Conservation (phyloP, 768 basidiomycete species). For the Lactifluus hygrophoroides region DNA sequence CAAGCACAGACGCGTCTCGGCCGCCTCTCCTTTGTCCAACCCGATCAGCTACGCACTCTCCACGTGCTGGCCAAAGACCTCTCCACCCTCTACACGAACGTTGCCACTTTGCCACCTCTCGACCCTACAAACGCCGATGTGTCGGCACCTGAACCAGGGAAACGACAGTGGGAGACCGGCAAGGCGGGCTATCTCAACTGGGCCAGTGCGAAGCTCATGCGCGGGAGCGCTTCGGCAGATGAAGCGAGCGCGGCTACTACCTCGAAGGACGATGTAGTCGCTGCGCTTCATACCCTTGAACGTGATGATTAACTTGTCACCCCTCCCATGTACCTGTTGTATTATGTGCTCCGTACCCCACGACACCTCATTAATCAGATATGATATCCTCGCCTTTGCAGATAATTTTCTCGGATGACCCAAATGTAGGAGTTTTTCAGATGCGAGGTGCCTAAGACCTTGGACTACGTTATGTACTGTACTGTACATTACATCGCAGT, state of each 20-base stretch:
- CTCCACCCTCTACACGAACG: slow-evolving; percentile 36
- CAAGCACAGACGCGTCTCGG: slow-evolving; percentile 39
- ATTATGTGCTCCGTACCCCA: neutral
- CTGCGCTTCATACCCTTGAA: neutral
- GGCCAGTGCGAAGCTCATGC: slow-evolving; percentile 53
- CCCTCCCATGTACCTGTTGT: neutral
- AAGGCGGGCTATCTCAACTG: slow-evolving; percentile 70
- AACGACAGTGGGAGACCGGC: slow-evolving; percentile 71
- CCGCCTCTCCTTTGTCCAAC: slow-evolving; percentile 37
- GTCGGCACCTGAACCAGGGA: slow-evolving; percentile 45
- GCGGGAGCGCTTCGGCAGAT: neutral
- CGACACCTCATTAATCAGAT: neutral
- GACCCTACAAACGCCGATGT: slow-evolving; percentile 18
- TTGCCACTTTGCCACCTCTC: slow-evolving; percentile 39
- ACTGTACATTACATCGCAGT: neutral
- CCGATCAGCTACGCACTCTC: slow-evolving; percentile 35
- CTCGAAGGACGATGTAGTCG: neutral
- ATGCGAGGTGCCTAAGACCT: no score
- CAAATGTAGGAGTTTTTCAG: no score
- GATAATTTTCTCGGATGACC: neutral
- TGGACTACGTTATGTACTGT: neutral
- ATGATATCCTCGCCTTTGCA: neutral
- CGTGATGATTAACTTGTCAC: neutral
- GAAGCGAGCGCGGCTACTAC: neutral
- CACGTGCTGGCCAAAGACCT: slow-evolving; percentile 34